Base-by-base conservation (phyloP, 2,329 filamentous ascomycete species). In the Fusarium keratoplasticum region DNA sequence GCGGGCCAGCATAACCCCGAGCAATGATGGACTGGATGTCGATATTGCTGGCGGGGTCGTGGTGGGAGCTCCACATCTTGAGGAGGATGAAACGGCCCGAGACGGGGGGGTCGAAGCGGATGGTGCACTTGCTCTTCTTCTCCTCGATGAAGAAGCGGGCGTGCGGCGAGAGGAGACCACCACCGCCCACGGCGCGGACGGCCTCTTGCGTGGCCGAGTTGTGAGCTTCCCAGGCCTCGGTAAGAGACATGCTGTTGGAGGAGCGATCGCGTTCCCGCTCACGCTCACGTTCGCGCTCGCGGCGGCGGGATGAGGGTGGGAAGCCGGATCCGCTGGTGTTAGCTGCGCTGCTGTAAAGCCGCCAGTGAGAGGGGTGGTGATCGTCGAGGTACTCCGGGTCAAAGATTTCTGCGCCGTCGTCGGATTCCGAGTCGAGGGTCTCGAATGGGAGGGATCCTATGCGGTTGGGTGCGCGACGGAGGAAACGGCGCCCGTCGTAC, bases 1-100 rank as follows among this genome's bases (percentile, higher is more conserved):
- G 89, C 11, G 94, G 93, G 6, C 96, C 96, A 0, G 94, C 94
- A 82, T 92, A 98, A 0, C 96, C 96, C 78, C 93, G 92, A 2
- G 92, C 93, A 67, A 95, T 89, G 27, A 98, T 92, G 54, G 92
- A 94, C 81, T 98, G 93, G 42, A 98, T 95, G 80, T 98, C 95
- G 73, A 98, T 97, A 78, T 97, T 97, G 67, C 86, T 86, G 6
- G 81, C 77, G 5, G 89, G 87, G 57, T 92, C 90, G 29, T 90
- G 89, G 68, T 90, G 89, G 2, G 93, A 93, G 77, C 92, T 95
- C 94, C 95, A 98, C 81, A 98, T 90, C 86, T 98, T 98, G 72
- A 98, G 86, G 47, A 98, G 83, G 61, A 98, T 93, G 81, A 93
- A 97, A 66, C 94, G 90, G 6, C 94, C 94, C 13, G 94, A 94